Base-by-base conservation (phyloP, 306 rosid species). In the Casuarina cunninghamiana region DNA sequence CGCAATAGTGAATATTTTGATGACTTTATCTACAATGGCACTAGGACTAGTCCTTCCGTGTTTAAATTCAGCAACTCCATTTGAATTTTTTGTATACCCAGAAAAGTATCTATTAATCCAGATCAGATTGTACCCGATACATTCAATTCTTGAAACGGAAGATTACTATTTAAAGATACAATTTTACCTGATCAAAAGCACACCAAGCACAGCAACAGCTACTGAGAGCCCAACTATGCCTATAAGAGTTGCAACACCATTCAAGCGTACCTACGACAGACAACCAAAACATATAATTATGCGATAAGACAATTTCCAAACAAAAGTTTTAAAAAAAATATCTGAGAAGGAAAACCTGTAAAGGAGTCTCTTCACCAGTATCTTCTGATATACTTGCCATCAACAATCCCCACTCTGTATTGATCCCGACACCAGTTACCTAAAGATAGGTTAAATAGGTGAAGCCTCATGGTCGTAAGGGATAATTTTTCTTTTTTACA, bases 381-480 rank as follows among this genome's bases (percentile, higher is more conserved):
- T 95, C 98, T 77, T 95, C 98, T 32, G 98, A 92, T 82, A 95
- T 95, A 74, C 98, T 95, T 66, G 98, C 97, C 98, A 95, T 95
- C 94, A 95, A 82, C 86, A 95, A 85, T 81, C 98, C 98, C 98
- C 98, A 95, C 87, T 95, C 98, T 45, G 98, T 95, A 79, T 95
- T 95, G 83, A 95, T 91, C 66, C 98, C 98, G 88, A 95, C 98
- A 75, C 97, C 86, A 53, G 97, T 95, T 76, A 95, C 98, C 98
- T 95, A 80, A 69, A 76, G 54, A 78, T 63, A 78, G 77, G 53
- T n/a, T 53, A 73, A 5, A 75, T 68, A 26, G 69, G 71, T 78
- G 61, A 77, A 53, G 45, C 73, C 46, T 8, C 79, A 41, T 43
- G 51, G n/a, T 3, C 51, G 5, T 61, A 53, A 38, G 4, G 43